Conservation (phyloP, 164 flowering plant genomes). For the Vitis amurensis region DNA sequence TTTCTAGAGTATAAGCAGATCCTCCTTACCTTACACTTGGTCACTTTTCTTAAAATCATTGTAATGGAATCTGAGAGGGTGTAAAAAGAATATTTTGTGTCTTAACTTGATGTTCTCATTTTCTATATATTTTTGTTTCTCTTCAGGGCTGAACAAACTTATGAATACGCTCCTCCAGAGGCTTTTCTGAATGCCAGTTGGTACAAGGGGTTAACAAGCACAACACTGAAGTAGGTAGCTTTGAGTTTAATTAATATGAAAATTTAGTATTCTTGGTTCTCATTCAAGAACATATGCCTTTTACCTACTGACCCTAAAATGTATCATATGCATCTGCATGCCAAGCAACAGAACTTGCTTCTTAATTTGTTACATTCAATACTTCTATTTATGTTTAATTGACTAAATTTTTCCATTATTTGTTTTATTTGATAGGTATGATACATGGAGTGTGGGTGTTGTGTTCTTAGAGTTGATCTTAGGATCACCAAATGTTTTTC, state of each 20-base stretch:
- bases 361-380: background rate
- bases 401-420: background rate
- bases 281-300: background rate
- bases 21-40: background rate
- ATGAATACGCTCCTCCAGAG: constrained; percentile 90
- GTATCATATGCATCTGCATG: background rate
- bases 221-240: constrained; percentile 58
- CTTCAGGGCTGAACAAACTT: constrained; percentile 87
- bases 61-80: background rate
- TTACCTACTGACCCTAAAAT: background rate
- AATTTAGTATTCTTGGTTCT: background rate
- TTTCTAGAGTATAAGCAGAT: background rate
- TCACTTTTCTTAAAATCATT: background rate
- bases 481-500: constrained; percentile 94
- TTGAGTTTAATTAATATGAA: background rate
- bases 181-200: constrained; percentile 80
- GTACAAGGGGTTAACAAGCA: constrained; percentile 58
- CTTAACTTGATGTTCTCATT: background rate
- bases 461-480: constrained; percentile 88
- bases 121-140: constrained; percentile 8
- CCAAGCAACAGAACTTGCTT: background rate
- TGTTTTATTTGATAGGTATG: constrained; percentile 60
- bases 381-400: background rate
- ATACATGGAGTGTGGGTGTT: constrained; percentile 99
- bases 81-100: no score